Evolutionary conservation across 192 early-diverging fungal species (phyloP), one percentile per base, ranked within the genome.

Genomic region (Backusella psychrophila): DNA sequence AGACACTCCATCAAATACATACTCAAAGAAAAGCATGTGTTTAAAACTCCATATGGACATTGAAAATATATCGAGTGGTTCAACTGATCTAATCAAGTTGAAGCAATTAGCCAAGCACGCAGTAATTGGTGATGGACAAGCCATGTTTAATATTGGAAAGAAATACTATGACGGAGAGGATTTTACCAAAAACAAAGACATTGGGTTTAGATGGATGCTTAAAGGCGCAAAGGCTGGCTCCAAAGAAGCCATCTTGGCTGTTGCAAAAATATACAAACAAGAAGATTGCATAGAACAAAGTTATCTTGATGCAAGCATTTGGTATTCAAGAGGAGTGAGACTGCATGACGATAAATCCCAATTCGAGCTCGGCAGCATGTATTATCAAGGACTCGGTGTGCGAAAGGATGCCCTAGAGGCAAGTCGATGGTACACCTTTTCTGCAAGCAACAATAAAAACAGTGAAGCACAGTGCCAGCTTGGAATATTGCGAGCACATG

Each of bases 351-450:
- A 88, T n/a, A 86, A 92, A 34, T 86, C 82, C n/a, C 85, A 88
- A 75, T 88, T 76, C 82, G 89, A 88, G 76, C 82, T 95, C n/a
- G 94, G 93, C 7, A 92, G 89, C 70, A 94, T 93, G 69, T 96
- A 92, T 76, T 90, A 91, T 44, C 90, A 94, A 78, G 93, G 85
- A 6, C 87, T 90, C 67, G 93, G 91, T 26, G 82, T 86, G 15
- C 87, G 87, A 42, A 89, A 92, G 81, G 88, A 93, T 80, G 86
- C 87, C 11, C 75, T 69, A 8, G 77, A 82, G 46, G 93, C 94
- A 15, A 88, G 94, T 71, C 70, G 81, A 77, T 87, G 87, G 87
- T 90, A 90, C 2, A 46, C 38, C 9, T 26, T 46, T 2, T 38
- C 39, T 3, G 44, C 70, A 29, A 44, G 15, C 42, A 8, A 38